Conservation (phyloP, 208 protist genomes). For the Polymyxa betae region DNA sequence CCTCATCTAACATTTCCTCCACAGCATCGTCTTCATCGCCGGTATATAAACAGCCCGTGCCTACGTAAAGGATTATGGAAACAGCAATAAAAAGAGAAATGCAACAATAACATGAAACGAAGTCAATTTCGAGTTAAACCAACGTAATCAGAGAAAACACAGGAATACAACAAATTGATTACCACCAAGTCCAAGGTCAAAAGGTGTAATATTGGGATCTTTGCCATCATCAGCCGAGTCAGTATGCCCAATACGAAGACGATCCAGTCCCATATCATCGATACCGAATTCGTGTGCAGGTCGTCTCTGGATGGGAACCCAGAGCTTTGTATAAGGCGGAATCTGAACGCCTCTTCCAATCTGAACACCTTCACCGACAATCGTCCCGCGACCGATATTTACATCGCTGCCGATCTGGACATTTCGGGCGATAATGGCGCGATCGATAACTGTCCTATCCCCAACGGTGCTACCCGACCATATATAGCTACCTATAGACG, state of each 20-base stretch:
- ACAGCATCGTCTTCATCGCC: slow-evolving; percentile 1
- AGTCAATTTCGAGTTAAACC: no score
- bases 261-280: not conserved
- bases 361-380: slow-evolving; percentile 30
- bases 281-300: not conserved
- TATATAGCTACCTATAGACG: not conserved
- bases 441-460: not conserved
- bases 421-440: not conserved
- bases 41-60: not conserved
- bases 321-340: slow-evolving; percentile 16
- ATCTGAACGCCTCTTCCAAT: slow-evolving; percentile 22
- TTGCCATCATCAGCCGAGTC: not conserved
- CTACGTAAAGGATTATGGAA: not conserved
- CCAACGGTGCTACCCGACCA: not conserved
- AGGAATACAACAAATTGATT: no score
- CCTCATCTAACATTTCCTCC: not conserved
- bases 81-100: not conserved
- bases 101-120: no score
- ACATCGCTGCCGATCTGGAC: slow-evolving; percentile 15
- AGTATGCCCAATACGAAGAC: not conserved
- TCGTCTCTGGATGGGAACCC: not conserved
- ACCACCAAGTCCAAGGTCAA: not conserved
- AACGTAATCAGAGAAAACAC: no score
- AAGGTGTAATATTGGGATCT: not conserved
- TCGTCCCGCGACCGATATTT: not conserved